Base-by-base conservation (phyloP, 2,329 filamentous ascomycete species). In the Aspergillus brasiliensis region DNA sequence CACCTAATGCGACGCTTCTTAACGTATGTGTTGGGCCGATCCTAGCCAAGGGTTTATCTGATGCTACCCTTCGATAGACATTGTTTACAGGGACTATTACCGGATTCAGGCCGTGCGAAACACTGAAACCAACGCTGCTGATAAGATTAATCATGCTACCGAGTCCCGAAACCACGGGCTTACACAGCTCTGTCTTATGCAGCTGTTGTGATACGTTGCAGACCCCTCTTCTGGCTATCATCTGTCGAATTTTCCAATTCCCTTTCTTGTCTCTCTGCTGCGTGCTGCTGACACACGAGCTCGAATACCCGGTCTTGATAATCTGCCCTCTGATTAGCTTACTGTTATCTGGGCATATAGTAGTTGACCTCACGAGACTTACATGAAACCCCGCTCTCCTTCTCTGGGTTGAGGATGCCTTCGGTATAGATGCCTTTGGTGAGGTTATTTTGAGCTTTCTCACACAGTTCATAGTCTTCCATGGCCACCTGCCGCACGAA, bases 391-490 rank as follows among this genome's bases (percentile, higher is more conserved):
- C 84, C 84, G 52, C 78, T 83, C 67, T 86, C 83, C 68, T 86
- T 84, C 21, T 74, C 72, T 4, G 83, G 82, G 65, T 86, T 86
- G 60, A 86, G 70, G 8, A 85, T 79, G 0, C 84, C 84, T 62
- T 84, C 82, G 2, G 76, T 75, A 66, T 86, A 86, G 3, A 86
- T 77, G 0, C 84, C 83, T 19, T 76, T 78, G 53, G 82, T 77
- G 8, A 86, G 71, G 63, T 86, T 86, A 34, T 74, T 72, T 67
- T 86, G 84, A 1, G 83, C 82, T 53, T 80, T 82, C 69, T 86
- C 83, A 64, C 84, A 86, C 1, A 86, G 73, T 69, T 85, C 83
- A 62, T 79, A 85, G 59, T 86, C 83, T 62, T 86, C 83, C 59
- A 83, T 68, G 0, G 83, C 83, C 3, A 86, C 84, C 62, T 83